Percentiles rank a stretch among this genome's conserved stretches.
Evolutionary conservation across 208 protist genomes (phyloP).

Genomic region (Trichomonas gallinae): DNA sequence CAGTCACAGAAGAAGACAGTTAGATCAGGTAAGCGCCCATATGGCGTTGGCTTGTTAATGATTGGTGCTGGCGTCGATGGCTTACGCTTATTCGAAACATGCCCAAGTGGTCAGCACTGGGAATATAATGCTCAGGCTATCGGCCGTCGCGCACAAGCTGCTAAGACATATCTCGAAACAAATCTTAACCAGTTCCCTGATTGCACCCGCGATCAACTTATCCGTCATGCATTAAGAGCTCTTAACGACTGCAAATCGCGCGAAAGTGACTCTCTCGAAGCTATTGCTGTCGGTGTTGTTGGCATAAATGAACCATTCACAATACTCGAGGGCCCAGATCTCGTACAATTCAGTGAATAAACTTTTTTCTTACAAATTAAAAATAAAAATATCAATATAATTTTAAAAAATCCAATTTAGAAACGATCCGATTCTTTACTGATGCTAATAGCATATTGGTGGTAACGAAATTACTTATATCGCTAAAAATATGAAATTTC

Average conservation of each 20-base stretch:
- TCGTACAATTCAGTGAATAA: not conserved
- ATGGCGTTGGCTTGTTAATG: constrained; percentile 95
- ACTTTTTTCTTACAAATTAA: not conserved
- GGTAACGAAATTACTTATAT: too few species aligned
- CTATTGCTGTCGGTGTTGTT: constrained; percentile 24
- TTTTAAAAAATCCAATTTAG: too few species aligned
- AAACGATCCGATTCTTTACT: too few species aligned
- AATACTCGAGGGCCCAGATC: constrained; percentile 12
- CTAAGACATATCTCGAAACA: constrained; percentile 91
- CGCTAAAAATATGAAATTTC: too few species aligned
- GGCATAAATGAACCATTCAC: constrained; percentile 23
- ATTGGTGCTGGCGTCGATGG: constrained; percentile 62
- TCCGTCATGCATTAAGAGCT: constrained; percentile 30
- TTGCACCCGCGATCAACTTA: constrained; percentile 28
- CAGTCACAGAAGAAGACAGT: constrained; percentile 92
- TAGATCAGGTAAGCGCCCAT: constrained; percentile 74
- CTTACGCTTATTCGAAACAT: constrained; percentile 39
- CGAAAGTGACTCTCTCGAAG: constrained; percentile 23
- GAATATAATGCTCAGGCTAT: constrained; percentile 93
- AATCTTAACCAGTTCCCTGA: constrained; percentile 70
- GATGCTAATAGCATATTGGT: too few species aligned
- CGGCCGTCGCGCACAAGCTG: constrained; percentile 81
- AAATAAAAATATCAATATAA: too few species aligned
- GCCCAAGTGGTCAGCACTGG: constrained; percentile 67
- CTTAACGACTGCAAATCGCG: constrained; percentile 18